Evolutionary conservation across 208 protist species (phyloP), one percentile per base, ranked within the genome.

Genomic region (Trypanosoma theileri): DNA sequence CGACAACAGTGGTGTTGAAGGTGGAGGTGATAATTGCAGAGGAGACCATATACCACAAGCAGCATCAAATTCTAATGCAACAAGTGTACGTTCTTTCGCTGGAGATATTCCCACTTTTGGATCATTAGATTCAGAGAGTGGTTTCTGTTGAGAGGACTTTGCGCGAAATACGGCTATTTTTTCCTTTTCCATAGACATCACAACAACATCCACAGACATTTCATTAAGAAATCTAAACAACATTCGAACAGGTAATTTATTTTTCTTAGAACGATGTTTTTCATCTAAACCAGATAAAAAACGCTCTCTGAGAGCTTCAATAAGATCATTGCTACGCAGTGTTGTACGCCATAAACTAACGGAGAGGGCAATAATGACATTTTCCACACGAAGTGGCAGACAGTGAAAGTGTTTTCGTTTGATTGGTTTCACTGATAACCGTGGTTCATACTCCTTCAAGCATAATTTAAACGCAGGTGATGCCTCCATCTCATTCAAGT

Each of bases 281-380:
- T 63, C 64, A 24, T 69, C 66, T 17, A 79, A 58, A 26, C 65
- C 59, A 26, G 62, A 14, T 48, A 75, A 61, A 59, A 84, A 91
- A 69, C 77, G 73, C 3, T 0, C 7, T 50, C 58, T 44, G 24
- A 73, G 57, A 11, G 77, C 79, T 21, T 55, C 17, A 50, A 85
- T 69, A 35, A 94, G 58, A 26, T 87, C 88, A 55, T 88, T 86
- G 73, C 80, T 73, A 21, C 79, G 79, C 26, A 74, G 48, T 4
- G 82, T 75, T 17, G 72, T 86, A 40, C 75, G 72, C 78, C 84
- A 91, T 19, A 94, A 72, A 12, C 75, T 54, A 35, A 91, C 66
- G 45, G 81, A 82, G 21, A 88, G 35, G 17, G 85, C 85, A 28
- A 88, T 66, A 42, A 86, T 48, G 45, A 90, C 54, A 57, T 73